phyloP scores from a whole-genome alignment of 148 eudicot species.

The Gaultheria prostrata region DNA sequence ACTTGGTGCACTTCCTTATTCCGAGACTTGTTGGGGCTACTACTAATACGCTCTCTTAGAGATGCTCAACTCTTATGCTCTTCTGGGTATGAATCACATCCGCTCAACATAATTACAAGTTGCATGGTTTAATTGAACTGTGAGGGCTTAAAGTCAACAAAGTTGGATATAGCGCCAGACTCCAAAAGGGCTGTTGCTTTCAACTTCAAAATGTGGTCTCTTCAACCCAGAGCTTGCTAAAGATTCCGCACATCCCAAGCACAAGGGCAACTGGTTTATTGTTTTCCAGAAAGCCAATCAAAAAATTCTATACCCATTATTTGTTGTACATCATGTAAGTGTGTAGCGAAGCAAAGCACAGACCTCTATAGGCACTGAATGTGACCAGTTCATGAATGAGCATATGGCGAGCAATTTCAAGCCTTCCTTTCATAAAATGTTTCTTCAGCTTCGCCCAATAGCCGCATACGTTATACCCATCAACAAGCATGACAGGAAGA shows the following conservation, averaged over 20 bases:
- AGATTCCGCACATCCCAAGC: not conserved
- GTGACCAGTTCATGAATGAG: conserved; percentile 78
- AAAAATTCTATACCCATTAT: not conserved
- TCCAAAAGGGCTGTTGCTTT: not conserved
- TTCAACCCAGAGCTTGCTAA: not conserved
- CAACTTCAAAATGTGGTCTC: not conserved
- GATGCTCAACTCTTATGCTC: not conserved
- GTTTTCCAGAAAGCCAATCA: not conserved
- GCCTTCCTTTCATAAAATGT: conserved; percentile 79
- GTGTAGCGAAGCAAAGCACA: conserved; percentile 29
- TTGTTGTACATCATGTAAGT: not conserved
- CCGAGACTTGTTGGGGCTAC: not conserved
- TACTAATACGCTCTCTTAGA: not conserved
- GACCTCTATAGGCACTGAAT: conserved; percentile 90
- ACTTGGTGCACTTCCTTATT: not conserved
- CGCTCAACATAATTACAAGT: not conserved
- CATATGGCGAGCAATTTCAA: conserved; percentile 90
- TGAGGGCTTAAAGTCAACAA: not conserved
- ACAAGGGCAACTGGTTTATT: not conserved
- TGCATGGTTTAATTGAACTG: not conserved
- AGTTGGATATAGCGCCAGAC: not conserved
- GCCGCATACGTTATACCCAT: conserved; percentile 98
- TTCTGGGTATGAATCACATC: not conserved
- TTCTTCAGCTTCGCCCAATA: conserved; percentile 93
- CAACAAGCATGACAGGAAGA: conserved; percentile 92